Conservation (phyloP, 192 early-diverging fungal genomes). For the Umbelopsis sp. region DNA sequence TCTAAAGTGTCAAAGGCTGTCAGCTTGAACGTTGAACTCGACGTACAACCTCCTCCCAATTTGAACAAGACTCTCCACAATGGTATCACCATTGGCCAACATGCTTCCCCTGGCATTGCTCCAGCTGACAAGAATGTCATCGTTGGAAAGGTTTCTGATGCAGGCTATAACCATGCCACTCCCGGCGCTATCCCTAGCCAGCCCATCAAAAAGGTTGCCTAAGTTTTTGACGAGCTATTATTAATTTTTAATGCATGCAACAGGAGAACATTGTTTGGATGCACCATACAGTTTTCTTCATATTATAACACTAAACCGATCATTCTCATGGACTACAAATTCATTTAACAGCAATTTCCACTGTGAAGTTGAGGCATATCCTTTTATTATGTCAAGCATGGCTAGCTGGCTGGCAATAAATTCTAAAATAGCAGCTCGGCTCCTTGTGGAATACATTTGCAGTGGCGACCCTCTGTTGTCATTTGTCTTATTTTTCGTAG, state of each 20-base stretch:
- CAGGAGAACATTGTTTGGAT: no score
- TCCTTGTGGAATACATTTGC: no score
- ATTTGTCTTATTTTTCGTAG: no score
- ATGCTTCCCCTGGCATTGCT: not conserved
- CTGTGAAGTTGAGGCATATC: no score
- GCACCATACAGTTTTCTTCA: no score
- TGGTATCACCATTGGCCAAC: not conserved
- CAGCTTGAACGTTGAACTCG: not conserved
- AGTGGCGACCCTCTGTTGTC: no score
- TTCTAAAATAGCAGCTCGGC: no score
- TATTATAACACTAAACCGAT: no score
- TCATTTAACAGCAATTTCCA: no score
- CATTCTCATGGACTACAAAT: no score
- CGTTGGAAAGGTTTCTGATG: not conserved
- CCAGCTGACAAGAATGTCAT: not conserved
- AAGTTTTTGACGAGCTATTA: not conserved
- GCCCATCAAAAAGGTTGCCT: not conserved
- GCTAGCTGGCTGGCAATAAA: no score
- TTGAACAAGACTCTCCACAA: not conserved
- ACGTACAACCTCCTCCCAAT: not conserved
- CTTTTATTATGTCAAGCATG: no score
- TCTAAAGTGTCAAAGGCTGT: not conserved
- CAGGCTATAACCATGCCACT: not conserved
- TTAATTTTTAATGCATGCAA: not conserved
- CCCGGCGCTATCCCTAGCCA: not conserved